Conservation (phyloP, 306 rosid species). For the Prunus kanzakura region DNA sequence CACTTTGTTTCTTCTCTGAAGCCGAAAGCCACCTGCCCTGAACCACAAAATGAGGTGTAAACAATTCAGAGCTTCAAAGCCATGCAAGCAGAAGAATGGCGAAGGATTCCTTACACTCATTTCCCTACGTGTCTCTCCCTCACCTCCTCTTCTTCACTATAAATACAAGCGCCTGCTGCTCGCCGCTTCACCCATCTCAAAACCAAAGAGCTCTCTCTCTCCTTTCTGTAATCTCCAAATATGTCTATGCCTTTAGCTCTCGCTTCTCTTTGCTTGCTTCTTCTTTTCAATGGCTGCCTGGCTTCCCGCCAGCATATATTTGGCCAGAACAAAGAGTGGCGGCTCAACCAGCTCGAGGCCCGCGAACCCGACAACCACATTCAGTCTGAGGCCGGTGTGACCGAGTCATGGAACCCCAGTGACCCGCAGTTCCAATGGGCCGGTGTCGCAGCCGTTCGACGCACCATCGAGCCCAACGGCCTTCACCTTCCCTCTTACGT, state of each 20-base stretch:
- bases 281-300: slow-evolving; percentile 40
- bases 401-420: slow-evolving; percentile 41
- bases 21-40: slow-evolving; percentile 15
- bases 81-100: slow-evolving; percentile 30
- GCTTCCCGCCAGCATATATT: slow-evolving; percentile 6
- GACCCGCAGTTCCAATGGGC: slow-evolving; percentile 37
- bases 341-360: slow-evolving; percentile 28
- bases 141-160: not conserved
- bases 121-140: slow-evolving; percentile 3
- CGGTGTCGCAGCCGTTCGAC: slow-evolving; percentile 32
- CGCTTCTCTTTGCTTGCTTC: slow-evolving; percentile 34
- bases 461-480: slow-evolving; percentile 37
- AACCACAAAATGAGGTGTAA: slow-evolving; percentile 21
- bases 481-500: slow-evolving; percentile 51
- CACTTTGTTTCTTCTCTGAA: not conserved
- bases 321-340: slow-evolving; percentile 26
- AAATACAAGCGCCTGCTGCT: slow-evolving; percentile 17
- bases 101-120: not conserved
- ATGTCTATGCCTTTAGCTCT: slow-evolving; percentile 43
- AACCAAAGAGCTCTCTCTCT: not conserved
- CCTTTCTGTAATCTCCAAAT: not conserved
- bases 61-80: not conserved
- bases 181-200: slow-evolving; percentile 18
- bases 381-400: slow-evolving; percentile 41
- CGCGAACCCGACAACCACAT: slow-evolving; percentile 37